Percentiles rank a stretch among this genome's conserved stretches.
Evolutionary conservation across 179 eudicot species (phyloP).

Genomic region (Beta macrorhiza): DNA sequence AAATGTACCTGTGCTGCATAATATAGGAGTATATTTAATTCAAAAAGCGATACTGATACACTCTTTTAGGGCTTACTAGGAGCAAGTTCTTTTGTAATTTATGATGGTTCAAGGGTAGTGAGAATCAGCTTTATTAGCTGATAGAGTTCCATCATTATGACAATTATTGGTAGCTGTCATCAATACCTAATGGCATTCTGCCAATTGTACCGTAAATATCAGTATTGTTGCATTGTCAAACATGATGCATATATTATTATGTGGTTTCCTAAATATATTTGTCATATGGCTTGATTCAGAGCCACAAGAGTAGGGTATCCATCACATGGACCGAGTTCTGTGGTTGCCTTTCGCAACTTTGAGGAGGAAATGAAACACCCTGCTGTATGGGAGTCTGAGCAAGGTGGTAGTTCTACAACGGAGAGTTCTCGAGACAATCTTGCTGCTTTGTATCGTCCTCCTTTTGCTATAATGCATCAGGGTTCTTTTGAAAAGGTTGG

Average conservation of each 20-base stretch:
- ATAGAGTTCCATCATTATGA: background rate
- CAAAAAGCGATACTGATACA: too few species aligned
- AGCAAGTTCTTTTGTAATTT: background rate
- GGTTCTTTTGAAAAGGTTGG: slow-evolving; percentile 91
- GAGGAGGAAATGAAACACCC: slow-evolving; percentile 80
- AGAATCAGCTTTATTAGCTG: background rate
- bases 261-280: slow-evolving; percentile 15
- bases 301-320: slow-evolving; percentile 49
- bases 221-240: background rate
- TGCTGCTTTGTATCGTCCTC: slow-evolving; percentile 93
- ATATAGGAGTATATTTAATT: too few species aligned
- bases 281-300: slow-evolving; percentile 34
- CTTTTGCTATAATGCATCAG: slow-evolving; percentile 78
- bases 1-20: background rate
- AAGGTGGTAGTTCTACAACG: slow-evolving; percentile 61
- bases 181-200: background rate
- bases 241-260: background rate
- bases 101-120: background rate
- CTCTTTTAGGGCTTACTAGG: background rate
- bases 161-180: background rate
- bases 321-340: slow-evolving; percentile 52
- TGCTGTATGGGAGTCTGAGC: slow-evolving; percentile 73
- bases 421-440: slow-evolving; percentile 80
- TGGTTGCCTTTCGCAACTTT: slow-evolving; percentile 89
- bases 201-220: background rate